Base-by-base conservation (phyloP, 2,329 filamentous ascomycete species). In the Karstenula rhodostoma region DNA sequence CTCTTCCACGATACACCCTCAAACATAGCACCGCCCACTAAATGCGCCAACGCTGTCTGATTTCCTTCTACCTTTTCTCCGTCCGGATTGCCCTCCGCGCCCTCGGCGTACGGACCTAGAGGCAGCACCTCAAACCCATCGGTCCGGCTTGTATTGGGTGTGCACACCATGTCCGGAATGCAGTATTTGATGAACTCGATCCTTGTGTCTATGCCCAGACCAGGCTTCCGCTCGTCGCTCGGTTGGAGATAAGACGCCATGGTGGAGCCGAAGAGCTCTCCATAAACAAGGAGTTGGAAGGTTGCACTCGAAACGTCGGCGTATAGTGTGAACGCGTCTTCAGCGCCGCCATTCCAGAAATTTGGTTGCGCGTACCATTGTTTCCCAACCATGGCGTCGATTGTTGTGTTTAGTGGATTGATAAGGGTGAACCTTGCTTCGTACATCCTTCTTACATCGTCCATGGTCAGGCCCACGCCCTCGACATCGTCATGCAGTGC, bases 111-210 rank as follows among this genome's bases (percentile, higher is more conserved):
- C 12, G 52, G 52, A 2, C 52, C 52, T n/a, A 46, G 29, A 25
- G 27, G 19, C 19, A 35, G 7, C 2, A 46, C 12, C 42, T 46
- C 6, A 27, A 55, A 55, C 2, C 29, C 52, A 47, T 55, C 52
- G 19, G 25, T 7, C 19, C 52, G 52, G 9, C 27, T 3, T 5
- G 17, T 15, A 13, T 17, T 19, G 4, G 50, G 50, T 6, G 9
- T 8, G 23, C 52, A 55, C 7, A 12, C 4, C 40, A 27, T 35
- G 17, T 55, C 52, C 19, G 52, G 52, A 29, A 55, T 37, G 25
- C 52, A 55, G 32, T 55, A 55, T 29, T 55, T 55, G n/a, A 55
- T 27, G 19, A 47, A 46, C 29, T 55, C 52, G 19, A 55, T 55
- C 12, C 52, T 35, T 29, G 19, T 27, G 8, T 55, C 52, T 4